Percentiles rank a stretch among this genome's conserved stretches.
Evolutionary conservation across 208 protist species (phyloP).

Genomic region (Crithidia bombi): DNA sequence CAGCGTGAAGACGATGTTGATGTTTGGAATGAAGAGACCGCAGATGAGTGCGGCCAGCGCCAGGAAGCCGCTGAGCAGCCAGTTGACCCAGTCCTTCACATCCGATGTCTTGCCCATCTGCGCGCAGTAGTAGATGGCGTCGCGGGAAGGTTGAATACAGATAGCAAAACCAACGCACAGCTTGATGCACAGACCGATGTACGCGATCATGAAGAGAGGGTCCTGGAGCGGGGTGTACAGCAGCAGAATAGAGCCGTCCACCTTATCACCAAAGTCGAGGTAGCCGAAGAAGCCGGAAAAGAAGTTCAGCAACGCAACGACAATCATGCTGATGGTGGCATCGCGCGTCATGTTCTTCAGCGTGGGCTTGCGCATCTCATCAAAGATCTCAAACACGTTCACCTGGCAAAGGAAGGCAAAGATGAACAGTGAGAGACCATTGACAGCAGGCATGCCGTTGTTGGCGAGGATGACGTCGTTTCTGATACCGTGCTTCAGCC

Average conservation of each 20-base stretch:
- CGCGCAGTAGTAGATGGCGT: conserved; percentile 74
- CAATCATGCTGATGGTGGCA: conserved; percentile 58
- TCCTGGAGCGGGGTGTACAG: conserved; percentile 59
- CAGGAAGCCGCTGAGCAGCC: conserved; percentile 47
- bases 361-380: conserved; percentile 63
- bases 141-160: conserved; percentile 72
- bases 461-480: conserved; percentile 43
- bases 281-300: conserved; percentile 82
- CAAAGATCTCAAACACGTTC: conserved; percentile 80
- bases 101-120: conserved; percentile 52
- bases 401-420: conserved; percentile 84
- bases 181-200: conserved; percentile 78
- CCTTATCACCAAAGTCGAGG: conserved; percentile 62
- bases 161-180: conserved; percentile 81
- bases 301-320: conserved; percentile 63
- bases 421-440: conserved; percentile 75
- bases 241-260: conserved; percentile 62
- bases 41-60: conserved; percentile 62
- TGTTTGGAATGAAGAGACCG: conserved; percentile 78
- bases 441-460: conserved; percentile 50
- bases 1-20: conserved; percentile 80
- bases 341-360: conserved; percentile 55
- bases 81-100: conserved; percentile 58
- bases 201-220: conserved; percentile 53
- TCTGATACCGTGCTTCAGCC: conserved; percentile 38